phyloP scores from a whole-genome alignment of 352 stramenopile genomes.

The Globisporangium nunn region DNA sequence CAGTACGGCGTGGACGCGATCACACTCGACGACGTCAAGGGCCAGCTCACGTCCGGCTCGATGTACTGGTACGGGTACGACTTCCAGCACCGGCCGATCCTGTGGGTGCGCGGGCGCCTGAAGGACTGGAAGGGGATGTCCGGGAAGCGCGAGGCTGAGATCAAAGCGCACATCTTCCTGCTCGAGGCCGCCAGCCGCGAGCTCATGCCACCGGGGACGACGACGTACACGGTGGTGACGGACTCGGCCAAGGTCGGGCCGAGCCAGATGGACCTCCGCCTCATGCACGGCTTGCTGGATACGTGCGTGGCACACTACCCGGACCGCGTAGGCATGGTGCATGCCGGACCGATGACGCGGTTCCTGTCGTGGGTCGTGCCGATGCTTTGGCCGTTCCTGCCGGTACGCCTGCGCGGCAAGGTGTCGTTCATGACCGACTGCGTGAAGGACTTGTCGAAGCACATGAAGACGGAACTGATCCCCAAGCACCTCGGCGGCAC shows the following conservation, averaged over 20 bases:
- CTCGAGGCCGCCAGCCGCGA: conserved; percentile 42
- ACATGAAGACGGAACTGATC: conserved; percentile 52
- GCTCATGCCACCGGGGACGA: conserved; percentile 49
- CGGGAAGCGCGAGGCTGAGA: conserved; percentile 36
- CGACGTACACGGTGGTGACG: conserved; percentile 57
- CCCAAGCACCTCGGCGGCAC: conserved; percentile 42
- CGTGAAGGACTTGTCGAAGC: conserved; percentile 41
- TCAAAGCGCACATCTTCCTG: conserved; percentile 52
- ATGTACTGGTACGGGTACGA: conserved; percentile 78
- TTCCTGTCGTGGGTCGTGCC: conserved; percentile 43
- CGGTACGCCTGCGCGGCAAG: conserved; percentile 39
- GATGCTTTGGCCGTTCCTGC: conserved; percentile 56
- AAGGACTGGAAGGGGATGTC: conserved; percentile 58
- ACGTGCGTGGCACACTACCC: conserved; percentile 61
- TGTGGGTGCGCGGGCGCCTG: conserved; percentile 54
- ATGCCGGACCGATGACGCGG: conserved; percentile 46
- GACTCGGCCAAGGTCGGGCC: conserved; percentile 41
- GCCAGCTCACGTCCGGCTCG: conserved; percentile 34
- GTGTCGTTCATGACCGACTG: conserved; percentile 58
- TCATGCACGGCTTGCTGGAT: conserved; percentile 58
- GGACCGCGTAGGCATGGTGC: conserved; percentile 53
- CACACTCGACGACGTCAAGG: conserved; percentile 29
- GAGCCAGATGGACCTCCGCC: conserved; percentile 42
- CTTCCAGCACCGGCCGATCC: conserved; percentile 53
- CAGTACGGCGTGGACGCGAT: conserved; percentile 36